Conservation (phyloP, 495 filamentous ascomycete species). For the Tuber indicum region DNA sequence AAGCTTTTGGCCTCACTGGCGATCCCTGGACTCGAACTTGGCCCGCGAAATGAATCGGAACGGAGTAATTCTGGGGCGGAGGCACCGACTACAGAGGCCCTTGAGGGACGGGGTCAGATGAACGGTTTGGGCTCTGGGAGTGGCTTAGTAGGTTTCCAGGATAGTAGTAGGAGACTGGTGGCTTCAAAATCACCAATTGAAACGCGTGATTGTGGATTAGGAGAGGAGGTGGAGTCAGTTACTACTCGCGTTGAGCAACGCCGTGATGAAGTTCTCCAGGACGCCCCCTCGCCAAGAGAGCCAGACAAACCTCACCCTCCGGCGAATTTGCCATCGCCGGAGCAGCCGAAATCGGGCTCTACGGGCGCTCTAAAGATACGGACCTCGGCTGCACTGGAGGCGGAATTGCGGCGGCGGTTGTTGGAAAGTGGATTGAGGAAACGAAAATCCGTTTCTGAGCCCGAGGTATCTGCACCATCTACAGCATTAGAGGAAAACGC, state of each 20-base stretch:
- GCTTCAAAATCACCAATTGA: background rate
- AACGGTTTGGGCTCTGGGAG: background rate
- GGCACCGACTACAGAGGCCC: background rate
- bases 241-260: background rate
- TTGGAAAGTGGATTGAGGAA: slow-evolving; percentile 35
- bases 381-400: slow-evolving; percentile 32
- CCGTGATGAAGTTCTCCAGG: background rate
- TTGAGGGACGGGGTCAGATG: background rate
- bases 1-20: slow-evolving; percentile 38
- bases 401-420: slow-evolving; percentile 32
- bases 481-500: slow-evolving; percentile 18
- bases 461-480: slow-evolving; percentile 11
- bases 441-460: slow-evolving; percentile 19
- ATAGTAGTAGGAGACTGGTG: background rate
- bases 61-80: background rate
- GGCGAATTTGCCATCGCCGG: background rate
- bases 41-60: background rate
- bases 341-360: background rate
- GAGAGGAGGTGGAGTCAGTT: background rate
- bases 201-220: background rate
- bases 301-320: background rate
- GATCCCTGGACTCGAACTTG: slow-evolving; percentile 2
- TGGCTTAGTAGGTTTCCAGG: background rate
- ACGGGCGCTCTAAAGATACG: background rate
- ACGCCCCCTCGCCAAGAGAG: background rate